Evolutionary conservation across 1,139 yeast genomes (phyloP).

Genomic region (Zygotorulaspora mrakii): DNA sequence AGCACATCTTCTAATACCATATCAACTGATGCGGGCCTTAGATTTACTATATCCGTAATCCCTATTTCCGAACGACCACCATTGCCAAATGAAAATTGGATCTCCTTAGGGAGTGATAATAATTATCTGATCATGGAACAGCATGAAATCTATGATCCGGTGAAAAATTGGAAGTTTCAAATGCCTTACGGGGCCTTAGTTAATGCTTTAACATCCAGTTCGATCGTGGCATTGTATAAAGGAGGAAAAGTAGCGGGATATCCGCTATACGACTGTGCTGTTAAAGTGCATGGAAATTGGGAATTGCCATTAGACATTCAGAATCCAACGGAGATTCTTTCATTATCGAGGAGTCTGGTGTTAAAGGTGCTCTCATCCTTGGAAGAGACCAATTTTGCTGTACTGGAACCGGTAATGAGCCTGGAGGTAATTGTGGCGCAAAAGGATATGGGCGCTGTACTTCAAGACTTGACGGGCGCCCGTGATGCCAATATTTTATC

Average conservation of each 20-base stretch:
- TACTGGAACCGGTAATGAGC: constrained; percentile 86
- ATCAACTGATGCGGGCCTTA: constrained; percentile 32
- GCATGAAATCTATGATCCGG: constrained; percentile 29
- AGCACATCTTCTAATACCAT: constrained; percentile 24
- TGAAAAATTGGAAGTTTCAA: constrained; percentile 48
- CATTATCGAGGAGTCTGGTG: constrained; percentile 24
- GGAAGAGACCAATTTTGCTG: constrained; percentile 39
- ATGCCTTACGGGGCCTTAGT: constrained; percentile 47
- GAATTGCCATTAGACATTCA: constrained; percentile 28
- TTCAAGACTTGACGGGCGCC: constrained; percentile 72
- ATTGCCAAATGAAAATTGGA: constrained; percentile 39
- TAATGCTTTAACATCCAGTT: constrained; percentile 54
- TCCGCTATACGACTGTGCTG: constrained; percentile 33
- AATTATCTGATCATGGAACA: constrained; percentile 37
- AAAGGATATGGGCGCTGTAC: constrained; percentile 74
- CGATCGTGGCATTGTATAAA: constrained; percentile 67
- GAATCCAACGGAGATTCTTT: constrained; percentile 25
- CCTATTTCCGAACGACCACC: constrained; percentile 40
- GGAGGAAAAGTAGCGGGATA: constrained; percentile 61
- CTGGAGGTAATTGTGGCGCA: constrained; percentile 66
- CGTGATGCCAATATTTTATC: constrained; percentile 66
- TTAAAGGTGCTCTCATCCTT: constrained; percentile 13
- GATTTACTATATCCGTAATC: constrained; percentile 44
- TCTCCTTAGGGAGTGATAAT: constrained; percentile 40
- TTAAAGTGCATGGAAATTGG: constrained; percentile 31